phyloP scores from a whole-genome alignment of 129 eudicot genomes.

The Lactuca sativa region DNA sequence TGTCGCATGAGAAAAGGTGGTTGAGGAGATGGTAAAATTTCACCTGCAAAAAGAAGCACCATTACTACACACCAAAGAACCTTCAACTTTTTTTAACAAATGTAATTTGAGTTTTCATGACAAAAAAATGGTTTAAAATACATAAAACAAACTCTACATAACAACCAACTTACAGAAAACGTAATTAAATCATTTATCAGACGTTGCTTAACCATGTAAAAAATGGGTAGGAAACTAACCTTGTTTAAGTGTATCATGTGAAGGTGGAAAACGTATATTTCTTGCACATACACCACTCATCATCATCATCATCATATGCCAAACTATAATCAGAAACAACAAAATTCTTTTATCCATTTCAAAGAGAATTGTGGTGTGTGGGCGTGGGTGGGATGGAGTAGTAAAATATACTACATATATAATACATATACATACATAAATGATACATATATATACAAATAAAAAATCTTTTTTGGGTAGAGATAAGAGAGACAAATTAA shows the following conservation, averaged over 20 bases:
- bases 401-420: not conserved
- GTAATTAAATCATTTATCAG: too few species aligned
- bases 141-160: too few species aligned
- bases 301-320: slow-evolving; percentile 18
- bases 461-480: slow-evolving; percentile 2
- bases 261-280: slow-evolving; percentile 19
- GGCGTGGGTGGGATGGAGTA: not conserved
- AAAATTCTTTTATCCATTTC: slow-evolving; percentile 30
- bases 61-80: not conserved
- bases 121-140: too few species aligned
- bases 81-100: not conserved
- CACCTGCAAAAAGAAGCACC: slow-evolving; percentile 11
- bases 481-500: slow-evolving; percentile 25
- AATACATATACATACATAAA: not conserved
- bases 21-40: slow-evolving; percentile 15
- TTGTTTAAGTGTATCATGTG: slow-evolving; percentile 22
- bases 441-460: not conserved
- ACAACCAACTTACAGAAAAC: too few species aligned
- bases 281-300: slow-evolving; percentile 32
- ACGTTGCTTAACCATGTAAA: not conserved
- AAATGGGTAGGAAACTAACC: slow-evolving; percentile 14
- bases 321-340: slow-evolving; percentile 18
- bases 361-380: not conserved
- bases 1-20: slow-evolving; percentile 1
- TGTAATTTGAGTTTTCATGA: too few species aligned